Base-by-base conservation (phyloP, 1,284 basidiomycete genomes). In the Vanrija pseudolonga region DNA sequence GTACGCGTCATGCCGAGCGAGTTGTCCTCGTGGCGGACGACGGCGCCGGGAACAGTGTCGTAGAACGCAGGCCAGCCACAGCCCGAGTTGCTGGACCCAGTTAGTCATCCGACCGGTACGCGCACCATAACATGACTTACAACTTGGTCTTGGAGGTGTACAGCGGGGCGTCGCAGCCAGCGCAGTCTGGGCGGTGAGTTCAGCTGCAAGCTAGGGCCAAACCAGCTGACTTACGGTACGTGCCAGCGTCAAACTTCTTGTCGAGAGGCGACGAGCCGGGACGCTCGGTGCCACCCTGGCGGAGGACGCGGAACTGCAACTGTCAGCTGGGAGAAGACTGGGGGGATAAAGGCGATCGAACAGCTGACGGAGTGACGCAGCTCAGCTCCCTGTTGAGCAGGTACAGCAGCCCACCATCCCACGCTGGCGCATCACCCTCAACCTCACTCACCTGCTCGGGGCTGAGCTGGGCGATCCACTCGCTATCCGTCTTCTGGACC, bases 61-160 rank as follows among this genome's bases (percentile, higher is more conserved):
- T 88, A 97, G 81, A 94, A 97, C 1, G 92, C 92, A n/a, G 92
- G 93, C 92, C 92, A 97, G 28, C 92, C 93, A 68, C 92, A 97
- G 11, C 91, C 90, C 53, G 88, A 91, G 66, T 89, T 83, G 77
- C 72, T 76, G 46, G 7, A 11, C 9, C 15, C n/a, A 50, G n/a
- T 65, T 45, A 64, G 57, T 50, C 32, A 32, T 32, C 32, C 12
- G 12, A 12, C 32, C n/a, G 12, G 26, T 26, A 3, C 32, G 32
- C 1, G 12, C 11, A 32, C 32, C 2, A 32, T n/a, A n/a, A n/a
- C 26, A 2, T 1, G 38, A 65, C 72, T 63, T 50, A 76, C 73
- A 96, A 97, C 77, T 97, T 97, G 61, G 90, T 92, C 28, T 81
- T 82, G 65, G 89, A 90, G 78, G 86, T 88, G 80, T 94, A 94